Evolutionary conservation across 108 stramenopile genomes (phyloP), one percentile per base, ranked within the genome.

Genomic region (Pseudonitzschia multiseries): DNA sequence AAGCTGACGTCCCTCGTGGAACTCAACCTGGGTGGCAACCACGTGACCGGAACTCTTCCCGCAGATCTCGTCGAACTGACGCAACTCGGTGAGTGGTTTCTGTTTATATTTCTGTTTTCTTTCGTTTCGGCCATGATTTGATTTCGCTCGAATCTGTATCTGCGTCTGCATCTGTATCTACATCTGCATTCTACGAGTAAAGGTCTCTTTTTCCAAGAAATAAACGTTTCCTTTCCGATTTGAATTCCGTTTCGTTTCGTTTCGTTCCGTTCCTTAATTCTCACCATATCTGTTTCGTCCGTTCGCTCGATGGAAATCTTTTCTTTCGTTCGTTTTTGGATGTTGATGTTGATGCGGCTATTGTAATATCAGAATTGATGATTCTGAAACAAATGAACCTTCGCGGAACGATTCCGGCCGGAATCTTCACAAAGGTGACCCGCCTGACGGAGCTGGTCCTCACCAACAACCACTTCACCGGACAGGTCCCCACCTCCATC

Each of bases 401-500:
- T 10, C 42, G 21, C 3, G 85, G 82, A 13, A 57, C 57, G 18
- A 64, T 79, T 29, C 79, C 79, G 2, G 36, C 6, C 0, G 44
- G 65, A 15, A 33, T 79, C 27, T 79, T 79, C 69, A 51, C 21
- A 3, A 48, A 43, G 40, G 42, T 69, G 6, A 79, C 79, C 26
- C 72, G 73, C 15, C 51, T 79, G 50, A 57, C 56, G 31, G 72
- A 73, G 36, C 57, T 81, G 24, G 29, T 31, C 32, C 42, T 85
- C 8, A 53, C 69, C 24, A 42, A 73, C 36, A 82, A 81, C 65
- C 9, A 73, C n/a, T 76, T 86, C 24, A 57, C 32, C 22, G 87
- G 83, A 29, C 71, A 57, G 3, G 70, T 90, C 32, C 85, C 87
- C 15, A 57, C 27, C 14, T 59, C 71, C 18, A 82, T 90, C 14